Evolutionary conservation across 805 yeast species (phyloP), one percentile per base, ranked within the genome.

Genomic region (Schwanniomyces sp.): DNA sequence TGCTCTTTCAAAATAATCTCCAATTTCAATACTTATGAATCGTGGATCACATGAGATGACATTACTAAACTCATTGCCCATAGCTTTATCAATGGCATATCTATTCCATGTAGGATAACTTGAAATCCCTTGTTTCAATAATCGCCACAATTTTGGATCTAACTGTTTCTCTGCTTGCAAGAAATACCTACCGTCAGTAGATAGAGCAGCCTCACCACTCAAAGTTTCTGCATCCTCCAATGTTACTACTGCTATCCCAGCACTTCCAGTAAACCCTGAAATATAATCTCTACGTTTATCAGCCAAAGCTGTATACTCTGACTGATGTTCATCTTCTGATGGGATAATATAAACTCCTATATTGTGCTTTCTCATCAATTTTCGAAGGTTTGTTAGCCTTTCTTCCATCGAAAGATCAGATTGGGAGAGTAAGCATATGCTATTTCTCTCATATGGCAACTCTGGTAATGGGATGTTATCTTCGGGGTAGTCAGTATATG

Each of bases 101-200:
- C 84, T 83, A 51, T 82, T 82, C 98, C 98, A 92, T 6, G 86
- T 74, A 11, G 85, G 81, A 34, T 79, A 79, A 28, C 84, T 87
- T n/a, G 79, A 75, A 30, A 76, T 70, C 4, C 96, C 96, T 63
- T 86, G 95, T 61, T 86, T 91, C 50, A 94, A 74, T 40, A 94
- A 68, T 1, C 69, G 66, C 98, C 98, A 94, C 40, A 57, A 46
- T 59, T 83, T 82, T 34, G 67, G 59, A 62, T 89, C 95, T 46
- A 94, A 72, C 68, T 94, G 94, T 48, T 85, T 81, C 18, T 79
- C 81, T 1, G 98, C 98, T 69, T 94, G 99, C 49, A 88, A 73
- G 65, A 90, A 94, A 70, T 94, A 94, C 54, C 99, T 77, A 1
- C 98, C 98, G 67, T 94, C 99, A 0, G 99, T 94, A 7, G 96